Percentiles rank a stretch among this genome's conserved stretches.
phyloP scores from a whole-genome alignment of 495 filamentous ascomycete species.

The Neurospora africana region DNA sequence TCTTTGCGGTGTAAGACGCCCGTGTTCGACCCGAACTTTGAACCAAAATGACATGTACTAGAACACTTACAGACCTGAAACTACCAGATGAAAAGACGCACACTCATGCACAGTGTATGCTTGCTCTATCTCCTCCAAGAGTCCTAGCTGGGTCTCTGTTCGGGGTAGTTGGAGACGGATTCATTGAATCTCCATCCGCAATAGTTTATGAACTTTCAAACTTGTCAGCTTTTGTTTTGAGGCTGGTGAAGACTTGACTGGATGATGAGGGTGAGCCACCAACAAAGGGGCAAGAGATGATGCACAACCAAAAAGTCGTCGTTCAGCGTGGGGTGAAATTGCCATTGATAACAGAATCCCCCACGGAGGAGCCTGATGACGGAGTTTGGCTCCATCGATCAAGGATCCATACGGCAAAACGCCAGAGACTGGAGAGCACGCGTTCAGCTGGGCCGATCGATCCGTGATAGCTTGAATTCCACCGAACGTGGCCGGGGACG shows the following conservation, averaged over 20 bases:
- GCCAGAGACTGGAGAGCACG: not conserved
- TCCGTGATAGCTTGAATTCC: not conserved
- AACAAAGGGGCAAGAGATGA: not conserved
- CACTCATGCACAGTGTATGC: not conserved
- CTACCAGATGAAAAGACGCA: not conserved
- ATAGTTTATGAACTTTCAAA: not conserved
- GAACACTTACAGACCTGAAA: not conserved
- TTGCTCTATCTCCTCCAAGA: not conserved
- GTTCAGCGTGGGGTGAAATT: not conserved
- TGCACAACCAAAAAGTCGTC: not conserved
- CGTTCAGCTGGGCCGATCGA: not conserved
- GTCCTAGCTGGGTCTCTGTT: not conserved
- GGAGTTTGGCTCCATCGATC: not conserved
- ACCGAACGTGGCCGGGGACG: not conserved
- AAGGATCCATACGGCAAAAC: not conserved
- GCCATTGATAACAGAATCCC: not conserved
- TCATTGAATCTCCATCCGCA: not conserved
- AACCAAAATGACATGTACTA: not conserved
- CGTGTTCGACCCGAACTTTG: not conserved
- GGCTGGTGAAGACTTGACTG: not conserved
- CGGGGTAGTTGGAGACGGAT: not conserved
- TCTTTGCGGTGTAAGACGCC: not conserved
- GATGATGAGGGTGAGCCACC: not conserved
- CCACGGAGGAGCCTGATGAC: not conserved
- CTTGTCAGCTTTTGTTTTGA: not conserved